Evolutionary conservation across 345 rosid genomes (phyloP), one percentile per base, ranked within the genome.

Genomic region (Gossypium arboreum): DNA sequence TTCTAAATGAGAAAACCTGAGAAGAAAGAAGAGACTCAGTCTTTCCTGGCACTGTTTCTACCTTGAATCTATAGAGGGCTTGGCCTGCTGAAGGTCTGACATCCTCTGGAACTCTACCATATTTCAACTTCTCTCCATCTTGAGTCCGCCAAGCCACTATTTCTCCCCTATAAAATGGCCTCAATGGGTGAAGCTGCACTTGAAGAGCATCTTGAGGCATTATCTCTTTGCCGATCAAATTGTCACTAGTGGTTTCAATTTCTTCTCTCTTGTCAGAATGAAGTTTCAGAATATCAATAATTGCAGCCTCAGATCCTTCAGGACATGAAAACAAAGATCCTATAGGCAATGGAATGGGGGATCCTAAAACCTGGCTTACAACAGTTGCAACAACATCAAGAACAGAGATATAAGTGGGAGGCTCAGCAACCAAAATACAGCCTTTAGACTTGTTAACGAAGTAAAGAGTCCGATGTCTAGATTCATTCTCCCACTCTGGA

Each of bases 161-260:
- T 82, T 94, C 98, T 78, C 94, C 98, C 75, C 79, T 89, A 82
- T 94, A 94, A 75, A 94, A 94, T 65, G 97, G 98, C 79, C 98
- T 89, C 84, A 90, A 73, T 2, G 98, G 98, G 73, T 92, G 97
- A 79, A 94, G 87, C 59, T 94, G 98, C 79, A 92, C 94, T 60
- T 86, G 97, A 76, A 84, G 83, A 75, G 94, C 96, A 84, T 92
- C 97, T 78, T 85, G 88, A 66, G 98, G 86, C 76, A 85, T 78
- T 81, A 92, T 87, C 77, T 92, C 94, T 78, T 85, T 88, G 43
- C 98, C 98, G 63, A 90, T 62, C 79, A 81, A 75, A 71, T 84
- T 83, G 76, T 77, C 80, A 69, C 80, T 76, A 59, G 83, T 71
- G 68, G 85, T 73, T 61, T 82, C 87, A 78, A 67, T 75, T 61